phyloP scores from a whole-genome alignment of 192 early-diverging fungal genomes.

The Umbelopsis ramanniana region DNA sequence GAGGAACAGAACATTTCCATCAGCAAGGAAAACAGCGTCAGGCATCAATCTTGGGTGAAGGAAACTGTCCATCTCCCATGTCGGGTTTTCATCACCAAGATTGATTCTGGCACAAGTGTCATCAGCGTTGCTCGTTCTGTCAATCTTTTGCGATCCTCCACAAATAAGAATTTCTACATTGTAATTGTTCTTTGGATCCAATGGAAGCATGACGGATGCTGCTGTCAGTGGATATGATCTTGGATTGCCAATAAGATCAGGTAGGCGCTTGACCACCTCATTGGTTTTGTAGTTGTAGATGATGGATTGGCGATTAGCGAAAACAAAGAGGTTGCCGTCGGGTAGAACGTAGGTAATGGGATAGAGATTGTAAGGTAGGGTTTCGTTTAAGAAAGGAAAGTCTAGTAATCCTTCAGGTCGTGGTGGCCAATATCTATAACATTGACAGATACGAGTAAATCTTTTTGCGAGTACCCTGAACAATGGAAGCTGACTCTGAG shows the following conservation, averaged over 20 bases:
- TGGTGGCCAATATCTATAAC: slow-evolving; percentile 44
- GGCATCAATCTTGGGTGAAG: slow-evolving; percentile 51
- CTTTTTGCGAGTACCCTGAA: too few relatives aligned
- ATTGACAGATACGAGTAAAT: neutral
- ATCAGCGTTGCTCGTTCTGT: slow-evolving; percentile 30
- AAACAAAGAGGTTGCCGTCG: slow-evolving; percentile 54
- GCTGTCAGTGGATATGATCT: slow-evolving; percentile 63
- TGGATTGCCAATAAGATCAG: slow-evolving; percentile 48
- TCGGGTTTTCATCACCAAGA: slow-evolving; percentile 39
- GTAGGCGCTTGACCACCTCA: slow-evolving; percentile 37
- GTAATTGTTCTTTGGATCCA: slow-evolving; percentile 60
- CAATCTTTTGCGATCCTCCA: slow-evolving; percentile 52
- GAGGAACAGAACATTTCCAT: slow-evolving; percentile 55
- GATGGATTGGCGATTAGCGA: slow-evolving; percentile 57
- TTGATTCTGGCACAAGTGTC: slow-evolving; percentile 52
- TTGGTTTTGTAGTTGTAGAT: slow-evolving; percentile 54
- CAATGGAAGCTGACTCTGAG: too few relatives aligned
- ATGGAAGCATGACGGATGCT: slow-evolving; percentile 55
- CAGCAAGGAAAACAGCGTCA: slow-evolving; percentile 52
- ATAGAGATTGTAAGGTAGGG: slow-evolving; percentile 50
- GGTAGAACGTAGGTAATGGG: slow-evolving; percentile 55
- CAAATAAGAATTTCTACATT: slow-evolving; percentile 60
- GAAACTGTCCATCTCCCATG: slow-evolving; percentile 57
- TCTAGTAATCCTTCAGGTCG: slow-evolving; percentile 35
- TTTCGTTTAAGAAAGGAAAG: slow-evolving; percentile 47